Evolutionary conservation across 1,284 basidiomycete species (phyloP), one percentile per base, ranked within the genome.

Genomic region (Microbotryomycetes sp.): DNA sequence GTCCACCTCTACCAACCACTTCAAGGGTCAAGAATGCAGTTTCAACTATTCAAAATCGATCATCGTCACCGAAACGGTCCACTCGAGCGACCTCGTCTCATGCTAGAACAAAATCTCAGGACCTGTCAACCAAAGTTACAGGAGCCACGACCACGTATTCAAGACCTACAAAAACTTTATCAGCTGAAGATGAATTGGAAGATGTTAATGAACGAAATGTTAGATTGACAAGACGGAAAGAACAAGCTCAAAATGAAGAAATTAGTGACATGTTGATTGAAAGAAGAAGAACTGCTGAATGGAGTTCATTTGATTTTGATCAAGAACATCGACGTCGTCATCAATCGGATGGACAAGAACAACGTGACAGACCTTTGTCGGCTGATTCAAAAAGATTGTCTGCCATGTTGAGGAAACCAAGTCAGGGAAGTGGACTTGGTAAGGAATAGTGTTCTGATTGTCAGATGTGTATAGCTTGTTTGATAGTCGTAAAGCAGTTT

Each of bases 1-100:
- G n/a, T n/a, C 56, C 65, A 9, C 28, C 47, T 2, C 23, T 66
- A 19, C 28, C 46, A 14, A 61, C 65, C 7, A 25, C 63, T n/a
- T 49, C 26, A 19, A 51, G 45, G 29, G 65, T 66, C 15, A 32
- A 54, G 1, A 60, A 62, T 29, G 65, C 65, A 1, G 56, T 66
- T 47, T 51, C 60, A 25, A 60, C 22, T 9, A 46, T 66, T 56
- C 58, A 66, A 51, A 48, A 54, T 28, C 60, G 58, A 55, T 19
- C 29, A 22, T 6, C 46, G 47, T 19, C 58, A 32, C n/a, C 47
- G 23, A 47, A 23, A 36, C 26, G 28, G 30, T 7, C 31, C 1
- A n/a, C 28, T n/a, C 2, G 22, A 55, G 15, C 32, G 4, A 9
- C 42, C 14, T 42, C 45, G 26, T 16, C 30, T 22, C 29, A 46